Percentiles rank a stretch among this genome's conserved stretches.
phyloP scores from a whole-genome alignment of 352 stramenopile genomes.

The Pythium folliculosum region DNA sequence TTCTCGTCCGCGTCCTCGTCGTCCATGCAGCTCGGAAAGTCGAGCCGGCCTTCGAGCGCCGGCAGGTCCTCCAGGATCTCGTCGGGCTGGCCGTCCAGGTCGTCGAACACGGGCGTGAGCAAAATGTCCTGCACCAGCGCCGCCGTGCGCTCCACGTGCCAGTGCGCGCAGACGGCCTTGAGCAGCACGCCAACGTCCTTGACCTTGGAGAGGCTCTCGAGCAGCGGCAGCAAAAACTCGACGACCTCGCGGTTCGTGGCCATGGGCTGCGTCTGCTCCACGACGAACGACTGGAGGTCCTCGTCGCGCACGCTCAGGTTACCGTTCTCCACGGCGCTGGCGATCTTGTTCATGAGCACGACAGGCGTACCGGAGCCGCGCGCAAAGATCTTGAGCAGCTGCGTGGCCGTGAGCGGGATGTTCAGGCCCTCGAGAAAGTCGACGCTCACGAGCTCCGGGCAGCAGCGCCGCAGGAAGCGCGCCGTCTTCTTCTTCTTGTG shows the following conservation, averaged over 20 bases:
- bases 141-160: conserved; percentile 58
- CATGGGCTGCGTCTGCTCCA: conserved; percentile 32
- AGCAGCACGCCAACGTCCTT: conserved; percentile 66
- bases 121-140: conserved; percentile 75
- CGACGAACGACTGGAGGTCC: conserved; percentile 36
- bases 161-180: conserved; percentile 61
- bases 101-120: conserved; percentile 75
- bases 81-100: conserved; percentile 81
- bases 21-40: conserved; percentile 81
- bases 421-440: conserved; percentile 85
- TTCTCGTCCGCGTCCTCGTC: conserved; percentile 83
- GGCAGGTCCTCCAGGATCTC: conserved; percentile 68
- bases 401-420: conserved; percentile 47
- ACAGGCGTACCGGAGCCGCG: conserved; percentile 51
- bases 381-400: conserved; percentile 76
- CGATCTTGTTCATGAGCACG: conserved; percentile 78
- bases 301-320: conserved; percentile 60
- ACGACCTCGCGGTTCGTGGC: conserved; percentile 62
- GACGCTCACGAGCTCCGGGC: conserved; percentile 80
- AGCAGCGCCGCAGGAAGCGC: conserved; percentile 57
- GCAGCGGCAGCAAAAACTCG: conserved; percentile 60
- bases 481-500: conserved; percentile 60
- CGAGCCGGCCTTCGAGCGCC: conserved; percentile 52
- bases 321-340: conserved; percentile 68
- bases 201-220: conserved; percentile 77